Base-by-base conservation (phyloP, 345 rosid genomes). In the Salix brachista region DNA sequence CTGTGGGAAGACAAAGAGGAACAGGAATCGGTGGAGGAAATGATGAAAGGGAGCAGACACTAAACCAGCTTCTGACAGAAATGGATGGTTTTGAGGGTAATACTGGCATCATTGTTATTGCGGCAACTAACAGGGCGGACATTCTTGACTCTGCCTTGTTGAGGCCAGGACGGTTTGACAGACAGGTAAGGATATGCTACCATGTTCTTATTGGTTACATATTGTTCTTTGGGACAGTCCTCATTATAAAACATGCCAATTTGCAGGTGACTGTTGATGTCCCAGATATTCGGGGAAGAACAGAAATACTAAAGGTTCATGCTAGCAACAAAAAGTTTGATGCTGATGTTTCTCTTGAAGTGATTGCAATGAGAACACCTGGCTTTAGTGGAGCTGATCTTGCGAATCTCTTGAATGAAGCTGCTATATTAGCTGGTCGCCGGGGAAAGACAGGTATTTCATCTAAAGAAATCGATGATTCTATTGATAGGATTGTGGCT, bases 61-160 rank as follows among this genome's bases (percentile, higher is more conserved):
- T 94, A 48, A 94, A 94, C 82, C 97, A 94, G 89, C 94, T 94
- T 75, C 83, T 94, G 80, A 94, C 97, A 44, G 98, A 94, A 85
- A 94, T 94, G 98, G 98, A 94, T 84, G 98, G 98, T 46, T 94
- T 94, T 36, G 97, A 94, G 86, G 98, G 98, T 67, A 94, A 92
- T 84, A 92, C 97, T 2, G 97, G 98, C 79, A 75, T 94, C 83
- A 94, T 94, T 34, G 98, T 92, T 42, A 75, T 94, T 81, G 98
- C 97, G 25, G 98, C 98, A 60, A 94, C 98, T 76, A 94, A 94
- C 80, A 87, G 98, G 79, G 95, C 95, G 1, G 97, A 94, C 83
- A 94, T 94, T 84, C 91, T 94, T 34, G 97, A 94, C 81, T 92
- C 96, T 71, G 98, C 98, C 41, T 84, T 94, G 77, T 78, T 94